Evolutionary conservation across 1,284 basidiomycete genomes (phyloP), one percentile per base, ranked within the genome.

Genomic region (Ceratobasidium sp.): DNA sequence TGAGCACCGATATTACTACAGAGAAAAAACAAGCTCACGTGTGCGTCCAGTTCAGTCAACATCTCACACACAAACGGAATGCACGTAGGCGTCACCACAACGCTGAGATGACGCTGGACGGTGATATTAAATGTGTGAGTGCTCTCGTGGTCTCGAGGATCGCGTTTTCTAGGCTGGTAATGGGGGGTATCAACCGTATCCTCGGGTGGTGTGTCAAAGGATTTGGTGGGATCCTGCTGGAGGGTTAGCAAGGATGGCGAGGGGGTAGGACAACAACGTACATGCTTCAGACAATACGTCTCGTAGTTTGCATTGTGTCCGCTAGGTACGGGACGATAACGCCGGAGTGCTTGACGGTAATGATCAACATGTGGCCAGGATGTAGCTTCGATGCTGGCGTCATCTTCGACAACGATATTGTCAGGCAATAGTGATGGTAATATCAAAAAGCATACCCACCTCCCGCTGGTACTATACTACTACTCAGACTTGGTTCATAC

Each of bases 21-120:
- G 25, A 43, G 22, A 19, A 22, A 37, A 25, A 11, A 52, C 29
- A 32, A 59, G 56, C 76, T 64, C 52, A 78, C 78, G n/a, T 34
- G 64, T 11, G 59, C 44, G 17, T 67, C 65, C n/a, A 77, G 22
- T 34, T 77, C 77, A 9, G 70, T 76, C 9, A 71, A 34, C 29
- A 77, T 65, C 25, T 65, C 34, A 15, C 62, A 51, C 29, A 71
- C 62, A 52, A 77, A 66, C 8, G 61, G 74, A 22, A 76, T 51
- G 32, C 76, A 79, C n/a, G 77, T 69, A 44, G 76, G 76, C 8
- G 78, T 79, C 29, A 79, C 1, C 56, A 76, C 56, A 19, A 77
- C 62, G 15, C 71, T 68, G 19, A 79, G 51, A 25, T 44, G 62
- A 32, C 59, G 70, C 32, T 73, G 70, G 40, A 73, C 59, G 1